Evolutionary conservation across 75 land plant species (phyloP), one percentile per base, ranked within the genome.

Genomic region (Isoetes taiwanensis): DNA sequence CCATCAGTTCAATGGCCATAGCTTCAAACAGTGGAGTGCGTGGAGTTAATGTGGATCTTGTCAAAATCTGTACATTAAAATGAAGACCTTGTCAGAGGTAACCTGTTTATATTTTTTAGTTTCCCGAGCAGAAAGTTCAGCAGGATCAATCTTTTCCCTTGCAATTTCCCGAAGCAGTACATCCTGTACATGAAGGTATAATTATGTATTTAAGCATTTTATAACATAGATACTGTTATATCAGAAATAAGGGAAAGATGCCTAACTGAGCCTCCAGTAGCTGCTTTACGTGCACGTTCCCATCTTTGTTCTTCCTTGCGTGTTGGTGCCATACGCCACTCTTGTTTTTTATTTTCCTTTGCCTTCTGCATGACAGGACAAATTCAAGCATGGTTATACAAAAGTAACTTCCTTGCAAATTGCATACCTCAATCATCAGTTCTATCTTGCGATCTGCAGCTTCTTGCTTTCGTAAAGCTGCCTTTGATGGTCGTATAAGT

Each of bases 241-340:
- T 29, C 2, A 34, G 54, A 34, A 43, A 54, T 10, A 31, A 27
- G 14, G 12, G 32, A 28, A 63, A 42, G 28, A 20, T 28, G 9
- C 66, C 84, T 52, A 65, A 87, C 94, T 72, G 69, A 80, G 75
- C 93, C 86, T 52, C 97, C 96, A 34, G 91, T 77, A 20, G 81
- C 75, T 29, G 88, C 85, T 59, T 81, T 87, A 20, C 43, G 65
- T 28, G 98, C 95, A 34, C 77, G 69, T 34, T 85, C 77, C 98
- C 98, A 93, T 65, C 73, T 75, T 17, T 73, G 72, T 46, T 76
- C 83, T 67, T 93, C 98, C 43, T 82, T 75, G 26, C 80, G 60
- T 52, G 95, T 87, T 12, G 98, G 89, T 31, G 61, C 86, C 25
- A 64, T 52, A 52, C 77, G 80, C 98, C 98, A 93, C 62, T 57